These are phyloP conservation scores for Backusella mclennaniae DNA, from an alignment of 192 early-diverging fungal genomes.

Conservation along the genomic window DNA sequence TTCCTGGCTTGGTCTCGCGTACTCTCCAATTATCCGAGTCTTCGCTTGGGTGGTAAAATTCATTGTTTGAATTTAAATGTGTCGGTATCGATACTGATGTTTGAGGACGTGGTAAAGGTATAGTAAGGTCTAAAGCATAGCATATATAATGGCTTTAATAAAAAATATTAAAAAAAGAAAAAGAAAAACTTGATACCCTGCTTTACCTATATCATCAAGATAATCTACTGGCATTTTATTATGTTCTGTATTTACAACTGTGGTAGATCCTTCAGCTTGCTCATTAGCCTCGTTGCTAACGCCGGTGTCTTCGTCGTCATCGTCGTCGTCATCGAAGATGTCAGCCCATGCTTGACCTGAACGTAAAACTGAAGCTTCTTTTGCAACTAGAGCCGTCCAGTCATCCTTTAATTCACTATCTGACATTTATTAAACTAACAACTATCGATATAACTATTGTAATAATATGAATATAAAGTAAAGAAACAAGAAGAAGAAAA, in stretches of 20 bases:
- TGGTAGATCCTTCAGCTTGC: not conserved
- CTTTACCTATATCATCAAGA: constrained; percentile 1
- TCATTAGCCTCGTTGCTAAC: not conserved
- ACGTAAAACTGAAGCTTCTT: not conserved
- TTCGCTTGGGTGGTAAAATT: not conserved
- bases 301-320: not conserved
- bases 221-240: not conserved
- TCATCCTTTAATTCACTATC: not conserved
- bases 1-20: not conserved
- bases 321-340: constrained; percentile 11
- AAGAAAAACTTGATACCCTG: not conserved
- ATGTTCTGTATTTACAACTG: not conserved
- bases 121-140: not conserved
- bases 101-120: not conserved
- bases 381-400: not conserved
- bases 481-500: not conserved
- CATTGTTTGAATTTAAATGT: not conserved
- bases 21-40: constrained; percentile 1
- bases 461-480: not conserved
- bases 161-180: not conserved
- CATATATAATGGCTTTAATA: not conserved
- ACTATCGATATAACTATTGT: not conserved
- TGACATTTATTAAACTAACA: not conserved
- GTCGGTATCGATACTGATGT: not conserved
- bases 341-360: constrained; percentile 3